phyloP scores from a whole-genome alignment of 1,284 basidiomycete genomes.

The Afroboletus lepidellus region DNA sequence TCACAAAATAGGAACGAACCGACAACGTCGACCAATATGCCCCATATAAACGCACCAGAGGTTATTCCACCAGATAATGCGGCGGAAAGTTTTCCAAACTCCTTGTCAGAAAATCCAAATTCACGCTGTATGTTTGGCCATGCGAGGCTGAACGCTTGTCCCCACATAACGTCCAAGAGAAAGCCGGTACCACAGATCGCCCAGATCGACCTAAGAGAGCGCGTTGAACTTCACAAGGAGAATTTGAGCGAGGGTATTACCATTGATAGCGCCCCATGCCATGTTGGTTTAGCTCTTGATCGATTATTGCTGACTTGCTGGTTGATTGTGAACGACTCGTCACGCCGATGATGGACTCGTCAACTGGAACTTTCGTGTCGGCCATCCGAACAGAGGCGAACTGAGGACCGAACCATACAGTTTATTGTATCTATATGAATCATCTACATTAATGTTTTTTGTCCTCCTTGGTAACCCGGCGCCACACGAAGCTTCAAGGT shows the following conservation, averaged over 20 bases:
- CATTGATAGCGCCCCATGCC: constrained; percentile 21
- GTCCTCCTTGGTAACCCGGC: too few species aligned
- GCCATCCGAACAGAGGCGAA: too few species aligned
- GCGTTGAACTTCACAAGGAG: not conserved
- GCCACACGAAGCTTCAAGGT: too few species aligned
- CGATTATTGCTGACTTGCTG: constrained; percentile 16
- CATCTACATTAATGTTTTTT: too few species aligned
- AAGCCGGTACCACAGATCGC: constrained; percentile 15
- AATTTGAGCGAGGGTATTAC: constrained; percentile 1
- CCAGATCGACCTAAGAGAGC: constrained; percentile 16
- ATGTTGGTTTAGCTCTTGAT: constrained; percentile 13
- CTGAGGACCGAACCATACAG: too few species aligned
- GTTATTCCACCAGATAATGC: constrained; percentile 4
- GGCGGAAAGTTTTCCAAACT: constrained; percentile 11
- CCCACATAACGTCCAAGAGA: constrained; percentile 16
- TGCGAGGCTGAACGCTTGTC: not conserved
- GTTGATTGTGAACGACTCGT: not conserved
- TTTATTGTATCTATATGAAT: too few species aligned
- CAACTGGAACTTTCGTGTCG: not conserved
- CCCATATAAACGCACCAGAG: constrained; percentile 16
- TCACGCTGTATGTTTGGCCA: constrained; percentile 13
- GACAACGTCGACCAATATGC: constrained; percentile 15
- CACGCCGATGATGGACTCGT: not conserved
- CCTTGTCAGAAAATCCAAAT: constrained; percentile 18
- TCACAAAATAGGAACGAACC: constrained; percentile 13